Evolutionary conservation across 1,284 basidiomycete genomes (phyloP), one percentile per base, ranked within the genome.

Genomic region (Malassezia restricta): DNA sequence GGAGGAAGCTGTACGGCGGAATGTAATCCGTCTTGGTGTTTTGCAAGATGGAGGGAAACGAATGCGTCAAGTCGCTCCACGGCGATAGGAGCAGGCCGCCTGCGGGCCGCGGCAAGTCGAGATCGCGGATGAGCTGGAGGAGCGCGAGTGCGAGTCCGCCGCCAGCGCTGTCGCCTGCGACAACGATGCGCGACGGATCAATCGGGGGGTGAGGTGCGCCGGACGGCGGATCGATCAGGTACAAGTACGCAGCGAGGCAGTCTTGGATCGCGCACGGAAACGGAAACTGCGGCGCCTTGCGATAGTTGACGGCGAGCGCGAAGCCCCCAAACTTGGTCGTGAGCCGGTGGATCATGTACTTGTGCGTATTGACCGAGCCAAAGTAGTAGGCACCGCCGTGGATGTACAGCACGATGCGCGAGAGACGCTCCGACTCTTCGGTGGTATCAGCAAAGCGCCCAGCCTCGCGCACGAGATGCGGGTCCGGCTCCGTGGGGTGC

Each of bases 261-360:
- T 94, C 90, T 67, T 92, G 87, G 12, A 96, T 76, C 0, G 85
- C 88, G 64, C 92, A 96, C 0, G 92, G 92, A 75, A 95, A 98
- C 0, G 92, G 92, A 17, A 64, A 70, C 35, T 68, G 61, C 2
- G 69, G 68, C 9, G 69, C 68, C 49, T 69, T 68, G 24, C 73
- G 66, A 51, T 74, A 74, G 56, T 70, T 65, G 9, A 70, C 66
- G 1, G 75, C 70, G 30, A 76, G 74, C 0, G 74, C 75, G 8
- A 74, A 63, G 6, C 74, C 75, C 8, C 69, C 72, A 43, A 76
- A 71, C 57, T 76, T 76, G 51, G 75, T 67, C 1, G 75, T 72
- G 33, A 73, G 73, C 5, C 75, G 65, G 20, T 73, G 66, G 33
- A 76, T 71, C 56, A 73, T 68, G 46, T 74, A 74, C 9, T 75